Conservation (phyloP, 768 basidiomycete genomes). For the Leucosporidium yakuticum region DNA sequence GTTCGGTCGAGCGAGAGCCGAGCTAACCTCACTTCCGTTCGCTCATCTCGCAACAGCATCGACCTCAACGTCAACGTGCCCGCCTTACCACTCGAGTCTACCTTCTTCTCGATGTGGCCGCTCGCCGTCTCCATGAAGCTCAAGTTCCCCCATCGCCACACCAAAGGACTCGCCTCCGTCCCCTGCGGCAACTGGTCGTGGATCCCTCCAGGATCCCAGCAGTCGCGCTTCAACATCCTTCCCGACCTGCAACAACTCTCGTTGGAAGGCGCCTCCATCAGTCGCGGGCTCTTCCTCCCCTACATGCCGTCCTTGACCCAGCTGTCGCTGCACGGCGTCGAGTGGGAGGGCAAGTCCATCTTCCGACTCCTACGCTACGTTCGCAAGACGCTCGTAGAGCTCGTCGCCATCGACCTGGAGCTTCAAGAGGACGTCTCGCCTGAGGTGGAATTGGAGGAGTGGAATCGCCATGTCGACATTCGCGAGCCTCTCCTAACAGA, state of each 20-base stretch:
- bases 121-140: neutral
- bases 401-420: neutral
- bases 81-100: neutral
- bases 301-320: neutral
- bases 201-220: too few species aligned
- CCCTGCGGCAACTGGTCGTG: too few species aligned
- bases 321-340: neutral
- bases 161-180: too few species aligned
- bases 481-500: constrained; percentile 15
- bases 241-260: neutral
- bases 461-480: neutral
- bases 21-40: too few species aligned
- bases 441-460: constrained; percentile 5
- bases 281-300: constrained; percentile 3
- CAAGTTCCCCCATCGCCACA: too few species aligned
- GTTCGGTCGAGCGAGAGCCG: too few species aligned
- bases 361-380: constrained; percentile 18
- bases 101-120: neutral
- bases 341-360: constrained; percentile 14
- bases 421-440: neutral
- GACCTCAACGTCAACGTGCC: neutral
- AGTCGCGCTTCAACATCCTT: neutral
- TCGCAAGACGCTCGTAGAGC: constrained; percentile 13
- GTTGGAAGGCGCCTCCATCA: neutral
- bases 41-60: neutral